A percentile compares a stretch with the other conserved stretches of the same genome.
Evolutionary conservation across 257 asterid species (phyloP).

Genomic region (Scutellaria barbata): DNA sequence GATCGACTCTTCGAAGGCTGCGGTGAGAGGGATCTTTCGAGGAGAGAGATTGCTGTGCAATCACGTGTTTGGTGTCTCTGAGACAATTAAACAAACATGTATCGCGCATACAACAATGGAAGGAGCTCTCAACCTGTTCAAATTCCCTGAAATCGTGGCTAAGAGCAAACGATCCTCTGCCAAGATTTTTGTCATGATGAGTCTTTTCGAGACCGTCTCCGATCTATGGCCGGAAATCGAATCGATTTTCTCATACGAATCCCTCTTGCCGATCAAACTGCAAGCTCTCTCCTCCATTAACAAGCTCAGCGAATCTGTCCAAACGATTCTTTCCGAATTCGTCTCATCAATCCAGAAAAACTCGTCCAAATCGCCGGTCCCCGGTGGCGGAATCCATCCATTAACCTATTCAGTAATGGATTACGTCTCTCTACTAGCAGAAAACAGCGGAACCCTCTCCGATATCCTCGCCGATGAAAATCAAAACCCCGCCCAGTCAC

Average conservation of each 20-base stretch:
- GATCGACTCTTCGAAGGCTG: conserved; percentile 51
- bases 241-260: conserved; percentile 53
- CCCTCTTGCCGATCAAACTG: conserved; percentile 51
- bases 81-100: conserved; percentile 60
- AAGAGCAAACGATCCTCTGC: conserved; percentile 55
- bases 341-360: conserved; percentile 60
- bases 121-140: conserved; percentile 55
- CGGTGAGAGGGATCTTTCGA: conserved; percentile 52
- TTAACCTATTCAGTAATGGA: conserved; percentile 57
- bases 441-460: conserved; percentile 54
- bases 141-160: conserved; percentile 61
- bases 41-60: conserved; percentile 70
- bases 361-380: conserved; percentile 42
- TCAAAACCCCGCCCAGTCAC: conserved; percentile 32
- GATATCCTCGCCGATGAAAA: conserved; percentile 45
- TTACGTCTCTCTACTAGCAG: conserved; percentile 51
- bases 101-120: conserved; percentile 49
- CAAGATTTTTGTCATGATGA: conserved; percentile 44
- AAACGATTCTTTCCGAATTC: conserved; percentile 50
- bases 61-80: conserved; percentile 54
- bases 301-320: conserved; percentile 50
- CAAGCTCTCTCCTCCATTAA: conserved; percentile 58
- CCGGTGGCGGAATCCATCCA: conserved; percentile 72
- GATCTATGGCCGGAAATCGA: conserved; percentile 65
- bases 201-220: conserved; percentile 47